Evolutionary conservation across 2,329 filamentous ascomycete genomes (phyloP).

Genomic region (Parastagonospora avenae): DNA sequence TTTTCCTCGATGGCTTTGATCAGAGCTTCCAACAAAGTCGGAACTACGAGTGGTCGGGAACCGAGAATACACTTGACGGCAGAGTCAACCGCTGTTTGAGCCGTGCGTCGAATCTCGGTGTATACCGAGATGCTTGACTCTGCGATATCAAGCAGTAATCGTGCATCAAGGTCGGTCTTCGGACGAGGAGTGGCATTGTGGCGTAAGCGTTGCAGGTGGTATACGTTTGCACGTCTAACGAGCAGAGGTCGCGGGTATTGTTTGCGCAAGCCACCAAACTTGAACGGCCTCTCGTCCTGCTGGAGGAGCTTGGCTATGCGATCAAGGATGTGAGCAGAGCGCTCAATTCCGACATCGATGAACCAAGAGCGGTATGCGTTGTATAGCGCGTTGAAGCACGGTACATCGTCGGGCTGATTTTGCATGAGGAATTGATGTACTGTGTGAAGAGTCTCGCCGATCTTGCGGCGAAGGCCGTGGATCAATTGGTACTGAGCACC

Average conservation of each 20-base stretch:
- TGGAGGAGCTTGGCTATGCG: slow-evolving; percentile 82
- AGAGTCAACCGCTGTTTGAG: slow-evolving; percentile 89
- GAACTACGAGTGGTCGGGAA: slow-evolving; percentile 85
- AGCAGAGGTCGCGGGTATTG: slow-evolving; percentile 91
- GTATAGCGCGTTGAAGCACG: slow-evolving; percentile 92
- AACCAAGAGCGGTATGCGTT: slow-evolving; percentile 95
- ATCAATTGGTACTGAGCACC: slow-evolving; percentile 71
- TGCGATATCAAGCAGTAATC: slow-evolving; percentile 81
- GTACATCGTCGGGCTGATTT: slow-evolving; percentile 92
- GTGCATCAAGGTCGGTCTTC: slow-evolving; percentile 88
- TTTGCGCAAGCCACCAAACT: slow-evolving; percentile 90
- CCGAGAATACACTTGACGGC: slow-evolving; percentile 91
- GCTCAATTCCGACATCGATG: slow-evolving; percentile 94
- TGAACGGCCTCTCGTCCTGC: slow-evolving; percentile 89
- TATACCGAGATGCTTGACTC: slow-evolving; percentile 90
- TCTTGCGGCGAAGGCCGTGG: slow-evolving; percentile 78
- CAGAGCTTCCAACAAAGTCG: slow-evolving; percentile 79
- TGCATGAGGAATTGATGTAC: slow-evolving; percentile 83
- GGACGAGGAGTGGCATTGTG: slow-evolving; percentile 89
- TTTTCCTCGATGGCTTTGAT: slow-evolving; percentile 77
- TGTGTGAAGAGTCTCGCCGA: slow-evolving; percentile 79
- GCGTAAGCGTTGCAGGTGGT: slow-evolving; percentile 90
- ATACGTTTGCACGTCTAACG: slow-evolving; percentile 89
- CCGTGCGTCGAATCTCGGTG: slow-evolving; percentile 92
- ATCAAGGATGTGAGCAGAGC: slow-evolving; percentile 91